Percentiles rank a stretch among this genome's conserved stretches.
phyloP scores from a whole-genome alignment of 345 rosid species.

The Salix caprea region DNA sequence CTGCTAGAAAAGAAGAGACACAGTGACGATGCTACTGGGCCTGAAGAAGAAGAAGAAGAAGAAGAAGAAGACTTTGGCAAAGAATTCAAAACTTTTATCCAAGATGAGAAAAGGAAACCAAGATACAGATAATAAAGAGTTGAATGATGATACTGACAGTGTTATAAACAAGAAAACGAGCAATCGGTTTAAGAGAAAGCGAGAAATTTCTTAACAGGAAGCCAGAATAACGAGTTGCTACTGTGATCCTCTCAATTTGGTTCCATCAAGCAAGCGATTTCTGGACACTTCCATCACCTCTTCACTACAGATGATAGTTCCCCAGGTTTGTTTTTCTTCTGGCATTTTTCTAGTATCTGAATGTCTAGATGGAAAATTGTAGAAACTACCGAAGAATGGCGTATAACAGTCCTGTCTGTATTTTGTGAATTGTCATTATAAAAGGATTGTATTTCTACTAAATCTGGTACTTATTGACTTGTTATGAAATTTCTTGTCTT shows the following conservation, averaged over 20 bases:
- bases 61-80: background rate
- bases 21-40: background rate
- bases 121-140: background rate
- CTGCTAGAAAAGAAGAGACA: background rate
- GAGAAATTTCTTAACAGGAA: slow-evolving; percentile 1
- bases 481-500: background rate
- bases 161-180: background rate
- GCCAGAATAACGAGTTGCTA: background rate
- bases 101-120: background rate
- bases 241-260: background rate
- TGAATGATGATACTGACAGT: background rate
- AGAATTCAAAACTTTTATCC: background rate
- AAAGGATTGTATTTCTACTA: background rate
- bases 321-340: slow-evolving; percentile 6
- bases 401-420: background rate
- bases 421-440: background rate
- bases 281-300: background rate
- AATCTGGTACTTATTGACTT: background rate
- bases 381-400: background rate
- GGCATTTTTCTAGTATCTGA: background rate
- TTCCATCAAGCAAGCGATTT: background rate
- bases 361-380: background rate
- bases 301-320: background rate
- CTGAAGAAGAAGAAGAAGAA: background rate
- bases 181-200: background rate